phyloP scores from a whole-genome alignment of 164 flowering plant genomes.

The Protea cynaroides region DNA sequence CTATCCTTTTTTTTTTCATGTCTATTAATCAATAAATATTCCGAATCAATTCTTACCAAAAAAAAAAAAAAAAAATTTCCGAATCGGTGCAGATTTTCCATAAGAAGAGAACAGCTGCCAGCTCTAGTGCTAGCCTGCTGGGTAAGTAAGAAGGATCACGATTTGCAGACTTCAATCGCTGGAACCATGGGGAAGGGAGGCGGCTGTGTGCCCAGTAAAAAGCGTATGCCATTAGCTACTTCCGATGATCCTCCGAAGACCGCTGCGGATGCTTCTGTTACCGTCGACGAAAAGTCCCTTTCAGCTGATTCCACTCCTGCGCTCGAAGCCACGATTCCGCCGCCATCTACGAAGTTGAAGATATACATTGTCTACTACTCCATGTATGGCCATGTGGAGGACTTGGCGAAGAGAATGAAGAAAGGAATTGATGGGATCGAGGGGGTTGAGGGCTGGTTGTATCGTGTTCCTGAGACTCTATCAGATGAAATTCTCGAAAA shows the following conservation, averaged over 20 bases:
- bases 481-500: constrained; percentile 36
- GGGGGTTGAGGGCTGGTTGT: constrained; percentile 55
- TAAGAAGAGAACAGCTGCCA: no score
- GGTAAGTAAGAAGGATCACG: no score
- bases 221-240: constrained; percentile 25
- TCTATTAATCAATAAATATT: no score
- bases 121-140: no score
- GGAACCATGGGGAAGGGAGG: constrained; percentile 73
- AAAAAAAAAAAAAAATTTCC: no score
- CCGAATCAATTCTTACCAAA: no score
- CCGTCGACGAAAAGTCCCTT: constrained; percentile 11
- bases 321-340: constrained; percentile 6
- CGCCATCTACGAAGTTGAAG: constrained; percentile 27
- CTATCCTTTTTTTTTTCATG: no score
- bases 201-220: constrained; percentile 79
- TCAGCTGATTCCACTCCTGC: neutral
- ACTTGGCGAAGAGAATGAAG: constrained; percentile 53
- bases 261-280: constrained; percentile 2
- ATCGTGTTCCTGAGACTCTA: constrained; percentile 59
- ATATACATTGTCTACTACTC: constrained; percentile 64
- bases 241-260: constrained; percentile 20
- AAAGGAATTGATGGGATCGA: constrained; percentile 56
- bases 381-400: constrained; percentile 67
- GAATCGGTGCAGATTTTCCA: no score
- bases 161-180: no score